phyloP scores from a whole-genome alignment of 2,329 filamentous ascomycete genomes.

The Calonectria honghensis region DNA sequence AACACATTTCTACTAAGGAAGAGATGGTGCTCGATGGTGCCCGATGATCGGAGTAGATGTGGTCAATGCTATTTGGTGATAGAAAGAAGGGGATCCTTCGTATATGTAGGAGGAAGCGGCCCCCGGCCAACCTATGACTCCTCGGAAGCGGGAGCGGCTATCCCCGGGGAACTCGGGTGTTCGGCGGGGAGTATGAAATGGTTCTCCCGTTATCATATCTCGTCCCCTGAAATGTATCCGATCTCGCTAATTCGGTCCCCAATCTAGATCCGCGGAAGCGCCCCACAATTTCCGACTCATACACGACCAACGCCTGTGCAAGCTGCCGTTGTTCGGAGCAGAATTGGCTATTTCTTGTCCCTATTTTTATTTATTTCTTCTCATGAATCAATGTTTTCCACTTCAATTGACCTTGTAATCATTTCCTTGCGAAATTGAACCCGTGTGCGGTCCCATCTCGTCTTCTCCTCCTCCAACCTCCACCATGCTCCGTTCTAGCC shows the following conservation, averaged over 20 bases:
- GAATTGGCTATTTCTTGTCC: background rate
- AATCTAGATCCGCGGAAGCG: background rate
- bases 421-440: background rate
- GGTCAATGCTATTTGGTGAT: too few species aligned
- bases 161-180: background rate
- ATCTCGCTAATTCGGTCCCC: constrained; percentile 6
- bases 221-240: background rate
- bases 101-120: background rate
- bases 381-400: background rate
- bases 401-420: background rate
- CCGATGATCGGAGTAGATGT: too few species aligned
- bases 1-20: too few species aligned
- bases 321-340: constrained; percentile 6
- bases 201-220: background rate
- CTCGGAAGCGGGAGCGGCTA: background rate
- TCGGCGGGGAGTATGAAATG: background rate
- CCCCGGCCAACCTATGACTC: background rate
- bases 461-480: background rate
- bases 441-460: background rate
- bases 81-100: background rate
- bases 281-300: background rate
- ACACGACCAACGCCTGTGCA: background rate
- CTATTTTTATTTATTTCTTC: background rate
- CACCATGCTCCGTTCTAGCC: constrained; percentile 1
- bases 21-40: too few species aligned